Percentiles rank a stretch among this genome's conserved stretches.
Conservation (phyloP, 176 grass and related monocot genomes). For the Calamus simplicifolius region DNA sequence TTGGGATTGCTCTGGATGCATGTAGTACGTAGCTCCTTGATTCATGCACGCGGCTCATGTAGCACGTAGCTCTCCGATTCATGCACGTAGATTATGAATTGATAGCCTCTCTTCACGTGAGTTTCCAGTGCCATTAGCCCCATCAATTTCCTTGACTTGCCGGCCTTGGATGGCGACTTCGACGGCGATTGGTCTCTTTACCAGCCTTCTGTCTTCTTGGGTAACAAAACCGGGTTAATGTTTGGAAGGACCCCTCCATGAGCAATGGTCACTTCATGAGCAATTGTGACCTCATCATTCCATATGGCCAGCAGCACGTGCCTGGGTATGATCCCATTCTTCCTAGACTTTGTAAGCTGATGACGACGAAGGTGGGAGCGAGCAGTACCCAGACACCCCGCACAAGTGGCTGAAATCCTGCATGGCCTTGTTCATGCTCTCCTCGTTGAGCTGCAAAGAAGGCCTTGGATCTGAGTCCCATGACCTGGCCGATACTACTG, state of each 20-base stretch:
- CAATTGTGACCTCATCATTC: conserved; percentile 55
- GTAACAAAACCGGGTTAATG: conserved; percentile 48
- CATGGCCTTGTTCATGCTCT: conserved; percentile 5
- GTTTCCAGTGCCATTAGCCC: no score
- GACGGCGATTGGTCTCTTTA: conserved; percentile 14
- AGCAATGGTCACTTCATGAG: conserved; percentile 45
- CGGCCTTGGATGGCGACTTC: background rate
- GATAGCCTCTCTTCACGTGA: no score
- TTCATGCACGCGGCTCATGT: no score
- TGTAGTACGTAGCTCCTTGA: no score
- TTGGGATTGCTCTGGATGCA: no score
- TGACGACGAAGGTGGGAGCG: conserved; percentile 50
- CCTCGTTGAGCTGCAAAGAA: conserved; percentile 55
- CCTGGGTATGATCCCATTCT: conserved; percentile 39
- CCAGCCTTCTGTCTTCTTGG: conserved; percentile 42
- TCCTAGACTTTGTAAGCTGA: conserved; percentile 16
- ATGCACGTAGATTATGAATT: no score
- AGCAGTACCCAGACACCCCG: conserved; percentile 18
- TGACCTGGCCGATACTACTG: conserved; percentile 31
- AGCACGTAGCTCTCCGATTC: no score
- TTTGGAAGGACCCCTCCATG: conserved; percentile 50
- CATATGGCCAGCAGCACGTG: conserved; percentile 48
- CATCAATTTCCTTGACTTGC: conserved; percentile 46
- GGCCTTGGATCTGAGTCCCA: conserved; percentile 36
- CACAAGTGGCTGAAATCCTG: conserved; percentile 6